Evolutionary conservation across 202 grass and related monocot genomes (phyloP), one percentile per base, ranked within the genome.

Genomic region (Tripidium arundinaceum): DNA sequence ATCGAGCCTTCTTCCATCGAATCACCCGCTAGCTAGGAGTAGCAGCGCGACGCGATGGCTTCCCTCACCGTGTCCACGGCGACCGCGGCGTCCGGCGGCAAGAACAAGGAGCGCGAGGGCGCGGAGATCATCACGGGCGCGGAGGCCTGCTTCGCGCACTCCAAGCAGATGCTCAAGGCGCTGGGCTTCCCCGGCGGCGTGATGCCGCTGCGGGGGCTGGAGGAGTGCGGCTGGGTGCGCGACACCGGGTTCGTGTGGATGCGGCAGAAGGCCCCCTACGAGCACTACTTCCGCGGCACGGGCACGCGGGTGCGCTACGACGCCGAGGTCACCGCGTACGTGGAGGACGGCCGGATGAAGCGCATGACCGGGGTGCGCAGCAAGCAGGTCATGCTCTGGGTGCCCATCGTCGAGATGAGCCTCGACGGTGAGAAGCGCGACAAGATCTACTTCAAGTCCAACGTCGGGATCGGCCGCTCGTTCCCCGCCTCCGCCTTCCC

Each of bases 221-320:
- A 95, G 2, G 95, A 98, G 82, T 90, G 87, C 64, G 92, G 92
- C 24, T 80, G 87, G 79, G 95, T 98, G 69, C 72, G 83, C 13
- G 92, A 87, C 65, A 95, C 92, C 13, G 95, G 95, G 10, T 98
- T 81, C 45, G 90, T 98, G 68, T 98, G 95, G 95, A 94, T 98
- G 95, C 83, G 87, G 69, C 95, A 94, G 86, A 82, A 80, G 52
- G 80, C 40, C 0, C 86, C 88, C 4, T 93, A 94, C 79, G 92
- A 94, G 79, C 92, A 98, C 87, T 82, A 87, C 88, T 98, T 94
- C 82, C 61, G 46, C 0, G 84, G 80, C 63, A 89, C 88, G 15
- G 87, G 81, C 72, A 92, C 87, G 2, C 79, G 80, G 50, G 90
- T 94, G 55, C 73, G 83, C 11, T 98, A 90, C 79, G 90, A 93